These are phyloP conservation scores for Scedosporium dehoogii DNA, from an alignment of 2,329 filamentous ascomycete species.

Conservation along the genomic window DNA sequence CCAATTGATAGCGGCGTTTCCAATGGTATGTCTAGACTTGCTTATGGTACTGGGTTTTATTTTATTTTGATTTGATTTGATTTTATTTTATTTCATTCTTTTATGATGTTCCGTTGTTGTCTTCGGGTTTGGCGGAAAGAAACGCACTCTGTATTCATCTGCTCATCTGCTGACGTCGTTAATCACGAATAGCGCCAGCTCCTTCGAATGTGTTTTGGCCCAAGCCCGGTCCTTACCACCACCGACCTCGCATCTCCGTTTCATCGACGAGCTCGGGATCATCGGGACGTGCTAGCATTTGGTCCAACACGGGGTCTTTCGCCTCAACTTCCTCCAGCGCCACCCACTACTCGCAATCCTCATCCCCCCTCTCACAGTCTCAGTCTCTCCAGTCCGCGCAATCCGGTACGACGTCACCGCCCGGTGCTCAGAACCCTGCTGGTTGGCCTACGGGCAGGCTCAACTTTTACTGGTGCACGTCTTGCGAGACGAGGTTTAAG, in stretches of 20 bases:
- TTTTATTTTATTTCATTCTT: too few relatives aligned
- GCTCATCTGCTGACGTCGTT: too few relatives aligned
- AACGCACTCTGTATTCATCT: too few relatives aligned
- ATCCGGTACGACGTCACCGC: constrained; percentile 15
- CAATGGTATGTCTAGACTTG: background rate
- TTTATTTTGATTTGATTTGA: background rate
- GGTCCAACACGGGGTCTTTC: constrained; percentile 25
- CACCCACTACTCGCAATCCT: constrained; percentile 24
- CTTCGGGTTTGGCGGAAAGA: too few relatives aligned
- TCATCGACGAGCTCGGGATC: constrained; percentile 41
- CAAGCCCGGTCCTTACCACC: constrained; percentile 8
- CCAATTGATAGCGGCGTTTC: background rate
- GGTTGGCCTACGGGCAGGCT: constrained; percentile 16
- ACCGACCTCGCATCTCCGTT: constrained; percentile 33
- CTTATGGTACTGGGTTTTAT: background rate
- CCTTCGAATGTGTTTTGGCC: background rate
- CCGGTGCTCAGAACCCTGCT: background rate
- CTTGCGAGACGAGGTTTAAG: constrained; percentile 55
- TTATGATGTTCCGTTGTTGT: too few relatives aligned
- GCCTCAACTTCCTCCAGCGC: constrained; percentile 17
- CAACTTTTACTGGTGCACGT: constrained; percentile 47
- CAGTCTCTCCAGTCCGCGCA: constrained; percentile 21
- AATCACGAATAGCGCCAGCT: background rate
- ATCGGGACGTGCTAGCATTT: constrained; percentile 36
- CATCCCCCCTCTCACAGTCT: constrained; percentile 25